Conservation (phyloP, 2,329 filamentous ascomycete genomes). For the Ophiostoma novo-ulmi region DNA sequence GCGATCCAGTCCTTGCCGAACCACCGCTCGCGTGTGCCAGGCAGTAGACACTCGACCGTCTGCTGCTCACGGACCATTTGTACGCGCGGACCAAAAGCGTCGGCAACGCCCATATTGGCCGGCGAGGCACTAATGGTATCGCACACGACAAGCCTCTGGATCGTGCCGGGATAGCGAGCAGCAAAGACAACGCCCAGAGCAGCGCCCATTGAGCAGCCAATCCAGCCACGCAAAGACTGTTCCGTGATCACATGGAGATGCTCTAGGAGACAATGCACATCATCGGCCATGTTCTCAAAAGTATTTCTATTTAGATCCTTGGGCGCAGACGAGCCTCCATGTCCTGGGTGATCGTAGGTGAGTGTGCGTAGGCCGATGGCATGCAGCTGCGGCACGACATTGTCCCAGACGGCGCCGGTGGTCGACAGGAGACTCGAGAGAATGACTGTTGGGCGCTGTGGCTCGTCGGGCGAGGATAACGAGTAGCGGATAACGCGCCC, state of each 20-base stretch:
- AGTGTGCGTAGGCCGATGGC: conserved; percentile 38
- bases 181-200: conserved; percentile 39
- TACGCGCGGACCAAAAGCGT: conserved; percentile 37
- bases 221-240: conserved; percentile 36
- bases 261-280: conserved; percentile 27
- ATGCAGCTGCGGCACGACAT: conserved; percentile 36
- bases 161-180: conserved; percentile 36
- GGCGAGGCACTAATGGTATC: conserved; percentile 41
- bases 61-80: conserved; percentile 32
- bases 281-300: too few species aligned
- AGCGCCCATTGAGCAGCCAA: conserved; percentile 45
- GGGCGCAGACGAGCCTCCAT: conserved; percentile 38
- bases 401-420: conserved; percentile 39
- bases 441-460: conserved; percentile 34
- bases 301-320: conserved; percentile 35
- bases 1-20: conserved; percentile 37
- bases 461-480: conserved; percentile 16
- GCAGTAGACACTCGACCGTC: conserved; percentile 4
- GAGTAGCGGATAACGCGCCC: conserved; percentile 22
- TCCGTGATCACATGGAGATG: not conserved
- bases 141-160: conserved; percentile 39
- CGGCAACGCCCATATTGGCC: conserved; percentile 33
- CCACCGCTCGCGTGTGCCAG: conserved; percentile 23
- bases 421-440: conserved; percentile 40
- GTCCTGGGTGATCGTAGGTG: conserved; percentile 42